Base-by-base conservation (phyloP, 2,329 filamentous ascomycete species). In the Fusarium napiforme region DNA sequence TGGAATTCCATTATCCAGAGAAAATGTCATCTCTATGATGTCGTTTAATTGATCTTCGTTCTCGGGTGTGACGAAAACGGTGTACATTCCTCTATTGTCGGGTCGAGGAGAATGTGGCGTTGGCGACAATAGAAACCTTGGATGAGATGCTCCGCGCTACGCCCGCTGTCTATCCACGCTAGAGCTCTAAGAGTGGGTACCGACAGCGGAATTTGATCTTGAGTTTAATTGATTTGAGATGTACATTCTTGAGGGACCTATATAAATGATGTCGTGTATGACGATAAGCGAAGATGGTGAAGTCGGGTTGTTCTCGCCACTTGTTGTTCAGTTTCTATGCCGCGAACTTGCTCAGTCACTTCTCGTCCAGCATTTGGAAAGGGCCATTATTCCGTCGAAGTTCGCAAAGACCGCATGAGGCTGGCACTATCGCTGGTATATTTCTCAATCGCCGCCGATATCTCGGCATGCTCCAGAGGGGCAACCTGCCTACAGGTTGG, bases 281-380 rank as follows among this genome's bases (percentile, higher is more conserved):
- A 3, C 30, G 2, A 52, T 15, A n/a, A 0, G n/a, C n/a, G 30
- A 26, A 1, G 30, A 36, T 23, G 4, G 5, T 0, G 7, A 5
- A 2, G 7, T 7, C 9, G 3, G 16, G 6, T 2, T 23, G 5
- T 19, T 50, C 11, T 34, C 11, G 8, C 30, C 2, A 19, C 16
- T 7, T 8, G 16, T 12, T 47, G 16, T 5, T 4, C 18, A 21
- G 9, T 15, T 28, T 15, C 5, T 7, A 1, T 9, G 21, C 9
- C 12, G 4, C 12, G 19, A 15, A 7, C 1, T 21, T 28, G 12
- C 18, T 18, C 28, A 12, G 26, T 47, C 8, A 15, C 9, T 19
- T 9, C 0, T 26, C 4, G 2, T 19, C 19, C 9, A 16, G 19
- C 23, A 28, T 19, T 14, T 1, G 8, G 11, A 7, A 43, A 43